These are phyloP conservation scores for Apiospora saccharicola DNA, from an alignment of 2,329 filamentous ascomycete species.

Conservation along the genomic window DNA sequence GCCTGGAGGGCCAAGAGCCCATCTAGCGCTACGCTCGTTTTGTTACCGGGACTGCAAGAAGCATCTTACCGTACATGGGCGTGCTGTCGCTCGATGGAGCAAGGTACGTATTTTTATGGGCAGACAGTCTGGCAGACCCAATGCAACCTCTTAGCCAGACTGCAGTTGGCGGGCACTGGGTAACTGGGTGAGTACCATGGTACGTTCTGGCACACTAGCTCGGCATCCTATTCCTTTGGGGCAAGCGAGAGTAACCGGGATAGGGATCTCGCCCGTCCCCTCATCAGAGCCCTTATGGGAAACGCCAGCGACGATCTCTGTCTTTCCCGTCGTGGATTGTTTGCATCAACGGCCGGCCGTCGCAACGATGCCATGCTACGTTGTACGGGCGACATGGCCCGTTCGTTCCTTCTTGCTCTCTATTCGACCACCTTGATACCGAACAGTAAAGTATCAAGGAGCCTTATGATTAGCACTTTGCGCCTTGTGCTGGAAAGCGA, in stretches of 20 bases:
- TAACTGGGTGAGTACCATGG: not conserved
- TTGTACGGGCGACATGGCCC: not conserved
- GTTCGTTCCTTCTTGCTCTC: not conserved
- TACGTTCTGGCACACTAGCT: slow-evolving; percentile 4
- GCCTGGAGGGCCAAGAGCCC: not conserved
- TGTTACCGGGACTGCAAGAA: slow-evolving; percentile 20
- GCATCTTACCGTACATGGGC: slow-evolving; percentile 16
- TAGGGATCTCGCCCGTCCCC: slow-evolving; percentile 18
- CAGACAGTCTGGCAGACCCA: not conserved
- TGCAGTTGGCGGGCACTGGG: too few relatives aligned
- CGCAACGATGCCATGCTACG: not conserved
- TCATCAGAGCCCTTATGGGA: not conserved
- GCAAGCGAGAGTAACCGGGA: slow-evolving; percentile 11
- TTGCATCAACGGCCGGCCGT: not conserved
- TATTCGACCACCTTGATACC: not conserved
- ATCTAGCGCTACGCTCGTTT: slow-evolving; percentile 17
- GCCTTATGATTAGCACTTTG: not conserved
- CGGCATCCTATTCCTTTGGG: slow-evolving; percentile 13
- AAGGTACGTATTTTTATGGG: not conserved
- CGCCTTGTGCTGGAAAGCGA: not conserved
- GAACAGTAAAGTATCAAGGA: too few relatives aligned
- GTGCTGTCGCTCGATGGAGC: slow-evolving; percentile 14
- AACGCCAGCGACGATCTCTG: slow-evolving; percentile 6
- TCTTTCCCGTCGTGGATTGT: not conserved
- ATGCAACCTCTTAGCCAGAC: not conserved